These are phyloP conservation scores for Colletotrichum viniferum DNA, from an alignment of 2,329 filamentous ascomycete species.

Conservation along the genomic window DNA sequence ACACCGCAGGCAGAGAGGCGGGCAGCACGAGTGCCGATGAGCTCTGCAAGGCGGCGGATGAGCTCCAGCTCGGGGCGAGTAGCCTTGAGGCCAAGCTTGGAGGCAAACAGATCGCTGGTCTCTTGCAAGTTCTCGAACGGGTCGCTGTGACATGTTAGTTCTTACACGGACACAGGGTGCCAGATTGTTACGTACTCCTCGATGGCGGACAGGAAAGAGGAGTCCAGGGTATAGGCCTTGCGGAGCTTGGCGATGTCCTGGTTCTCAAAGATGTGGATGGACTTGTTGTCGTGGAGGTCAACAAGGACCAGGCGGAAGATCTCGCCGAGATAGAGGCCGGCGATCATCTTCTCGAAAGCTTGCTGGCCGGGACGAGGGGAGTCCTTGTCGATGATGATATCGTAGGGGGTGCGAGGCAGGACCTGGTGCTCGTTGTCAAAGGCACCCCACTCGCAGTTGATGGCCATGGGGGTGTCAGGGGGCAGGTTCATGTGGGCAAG, in stretches of 20 bases:
- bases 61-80: constrained; percentile 85
- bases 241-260: constrained; percentile 83
- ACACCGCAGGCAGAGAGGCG: constrained; percentile 94
- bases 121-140: constrained; percentile 95
- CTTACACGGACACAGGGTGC: neutral
- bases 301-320: constrained; percentile 89
- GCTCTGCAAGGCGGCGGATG: constrained; percentile 84
- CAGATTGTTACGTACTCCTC: constrained; percentile 70
- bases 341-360: constrained; percentile 97
- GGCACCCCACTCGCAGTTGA: constrained; percentile 97
- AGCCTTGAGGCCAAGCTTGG: constrained; percentile 73
- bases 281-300: constrained; percentile 81
- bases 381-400: constrained; percentile 85
- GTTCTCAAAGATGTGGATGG: constrained; percentile 77
- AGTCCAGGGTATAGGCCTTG: constrained; percentile 88
- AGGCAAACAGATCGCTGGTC: constrained; percentile 81
- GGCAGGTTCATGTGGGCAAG: constrained; percentile 89
- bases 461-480: constrained; percentile 83
- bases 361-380: constrained; percentile 94
- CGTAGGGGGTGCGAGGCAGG: constrained; percentile 84
- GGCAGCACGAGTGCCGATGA: constrained; percentile 93
- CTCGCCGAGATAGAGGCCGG: constrained; percentile 91
- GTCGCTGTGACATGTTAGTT: constrained; percentile 59
- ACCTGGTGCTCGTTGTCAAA: constrained; percentile 95
- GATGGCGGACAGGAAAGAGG: constrained; percentile 90